Evolutionary conservation across 78 protist genomes (phyloP).

Genomic region (slime mould (Dictyostelium discoideum)): DNA sequence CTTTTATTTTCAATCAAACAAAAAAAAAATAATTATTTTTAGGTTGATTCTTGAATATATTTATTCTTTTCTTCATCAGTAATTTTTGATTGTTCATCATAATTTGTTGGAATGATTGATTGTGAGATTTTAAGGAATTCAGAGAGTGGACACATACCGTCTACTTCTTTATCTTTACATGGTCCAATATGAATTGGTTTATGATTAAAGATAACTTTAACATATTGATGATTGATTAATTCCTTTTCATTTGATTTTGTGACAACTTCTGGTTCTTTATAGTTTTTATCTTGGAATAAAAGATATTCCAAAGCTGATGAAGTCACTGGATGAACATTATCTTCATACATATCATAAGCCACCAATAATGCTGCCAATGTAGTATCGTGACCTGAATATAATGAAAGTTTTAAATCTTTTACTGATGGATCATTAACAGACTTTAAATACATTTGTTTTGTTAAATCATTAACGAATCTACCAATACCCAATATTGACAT

Average conservation of each 20-base stretch:
- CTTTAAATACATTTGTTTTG: neutral
- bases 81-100: constrained; percentile 24
- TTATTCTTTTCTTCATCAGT: neutral
- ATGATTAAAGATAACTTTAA: constrained; percentile 57
- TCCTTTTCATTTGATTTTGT: neutral
- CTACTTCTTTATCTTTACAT: constrained; percentile 64
- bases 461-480: constrained; percentile 45
- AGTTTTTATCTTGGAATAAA: constrained; percentile 20
- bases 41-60: neutral
- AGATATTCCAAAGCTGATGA: constrained; percentile 44
- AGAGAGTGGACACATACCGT: constrained; percentile 66
- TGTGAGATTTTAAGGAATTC: constrained; percentile 45
- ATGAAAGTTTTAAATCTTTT: constrained; percentile 26
- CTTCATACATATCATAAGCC: constrained; percentile 64
- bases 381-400: constrained; percentile 71
- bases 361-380: constrained; percentile 65
- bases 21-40: too few relatives aligned
- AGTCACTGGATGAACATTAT: constrained; percentile 54
- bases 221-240: constrained; percentile 29
- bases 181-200: constrained; percentile 24
- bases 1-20: too few relatives aligned
- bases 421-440: neutral
- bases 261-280: neutral
- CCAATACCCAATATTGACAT: constrained; percentile 40
- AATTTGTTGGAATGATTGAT: constrained; percentile 25